These are phyloP conservation scores for Spergularia bocconei DNA, from an alignment of 148 eudicot genomes.

Conservation along the genomic window DNA sequence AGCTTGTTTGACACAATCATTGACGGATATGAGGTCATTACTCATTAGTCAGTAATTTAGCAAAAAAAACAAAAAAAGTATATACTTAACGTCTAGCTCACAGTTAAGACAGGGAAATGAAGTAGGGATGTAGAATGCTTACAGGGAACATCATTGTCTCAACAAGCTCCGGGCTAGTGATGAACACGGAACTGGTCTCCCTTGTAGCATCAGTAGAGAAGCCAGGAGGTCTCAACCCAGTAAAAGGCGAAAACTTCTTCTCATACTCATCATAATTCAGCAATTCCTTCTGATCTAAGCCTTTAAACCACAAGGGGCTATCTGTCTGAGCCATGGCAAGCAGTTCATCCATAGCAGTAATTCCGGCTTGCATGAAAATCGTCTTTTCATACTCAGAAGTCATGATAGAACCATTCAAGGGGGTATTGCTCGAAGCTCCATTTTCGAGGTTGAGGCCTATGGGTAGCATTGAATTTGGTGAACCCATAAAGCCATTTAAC, in stretches of 20 bases:
- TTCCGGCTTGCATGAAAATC: constrained; percentile 51
- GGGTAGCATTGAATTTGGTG: constrained; percentile 32
- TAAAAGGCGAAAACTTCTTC: constrained; percentile 45
- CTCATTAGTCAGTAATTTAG: not conserved
- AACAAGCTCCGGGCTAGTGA: constrained; percentile 47
- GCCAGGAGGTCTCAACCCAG: constrained; percentile 39
- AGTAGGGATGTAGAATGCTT: constrained; percentile 25
- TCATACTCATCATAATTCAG: constrained; percentile 60
- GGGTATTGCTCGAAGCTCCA: constrained; percentile 30
- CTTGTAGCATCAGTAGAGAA: constrained; percentile 64
- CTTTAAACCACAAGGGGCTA: constrained; percentile 57
- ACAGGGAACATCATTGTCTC: constrained; percentile 63
- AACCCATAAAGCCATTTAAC: constrained; percentile 32
- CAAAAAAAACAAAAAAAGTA: not conserved
- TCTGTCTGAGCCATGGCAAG: constrained; percentile 55
- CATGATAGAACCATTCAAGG: constrained; percentile 18
- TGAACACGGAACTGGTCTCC: constrained; percentile 44
- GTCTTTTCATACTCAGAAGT: constrained; percentile 43
- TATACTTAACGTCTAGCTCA: not conserved
- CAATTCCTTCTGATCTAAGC: constrained; percentile 48
- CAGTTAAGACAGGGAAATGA: not conserved
- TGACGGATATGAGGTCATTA: not conserved
- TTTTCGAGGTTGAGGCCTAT: constrained; percentile 42
- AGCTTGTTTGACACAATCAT: not conserved
- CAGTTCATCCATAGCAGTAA: constrained; percentile 72